Conservation (phyloP, 164 flowering plant genomes). For the Malania oleifera region DNA sequence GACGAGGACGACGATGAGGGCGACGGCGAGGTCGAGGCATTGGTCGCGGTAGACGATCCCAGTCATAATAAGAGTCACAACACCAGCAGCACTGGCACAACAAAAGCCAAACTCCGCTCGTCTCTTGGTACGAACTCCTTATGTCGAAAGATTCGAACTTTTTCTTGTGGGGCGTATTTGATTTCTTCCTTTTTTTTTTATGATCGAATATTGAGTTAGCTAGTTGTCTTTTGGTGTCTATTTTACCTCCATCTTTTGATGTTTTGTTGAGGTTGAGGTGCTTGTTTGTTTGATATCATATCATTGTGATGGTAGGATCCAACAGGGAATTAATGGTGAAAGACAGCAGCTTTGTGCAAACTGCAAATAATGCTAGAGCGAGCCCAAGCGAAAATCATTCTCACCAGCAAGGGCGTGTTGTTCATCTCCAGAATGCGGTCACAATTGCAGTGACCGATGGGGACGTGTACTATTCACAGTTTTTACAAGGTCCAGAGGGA, state of each 20-base stretch:
- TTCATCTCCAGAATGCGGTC: conserved; percentile 38
- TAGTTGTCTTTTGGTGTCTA: no score
- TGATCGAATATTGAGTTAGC: no score
- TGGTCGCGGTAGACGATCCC: conserved; percentile 23
- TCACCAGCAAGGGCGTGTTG: conserved; percentile 32
- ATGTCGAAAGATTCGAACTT: no score
- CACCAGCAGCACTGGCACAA: conserved; percentile 22
- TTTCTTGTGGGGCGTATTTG: no score
- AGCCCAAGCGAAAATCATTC: conserved; percentile 25
- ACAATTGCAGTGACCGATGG: conserved; percentile 47
- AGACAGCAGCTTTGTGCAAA: conserved; percentile 29
- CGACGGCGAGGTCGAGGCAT: conserved; percentile 33
- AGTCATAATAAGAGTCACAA: conserved; percentile 19
- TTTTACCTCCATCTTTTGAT: no score
- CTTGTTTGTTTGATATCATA: no score
- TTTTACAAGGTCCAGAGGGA: conserved; percentile 45
- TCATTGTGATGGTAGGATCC: conserved; percentile 21
- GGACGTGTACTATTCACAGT: conserved; percentile 51
- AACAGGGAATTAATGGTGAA: conserved; percentile 36
- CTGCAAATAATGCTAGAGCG: conserved; percentile 27
- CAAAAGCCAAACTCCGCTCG: conserved; percentile 30
- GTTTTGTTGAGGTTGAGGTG: not conserved
- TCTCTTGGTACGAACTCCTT: conserved; percentile 40
- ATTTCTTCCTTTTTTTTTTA: no score
- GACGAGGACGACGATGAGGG: conserved; percentile 39